Evolutionary conservation across 2,329 filamentous ascomycete species (phyloP).

Genomic region (Amesomyces nigricolor): DNA sequence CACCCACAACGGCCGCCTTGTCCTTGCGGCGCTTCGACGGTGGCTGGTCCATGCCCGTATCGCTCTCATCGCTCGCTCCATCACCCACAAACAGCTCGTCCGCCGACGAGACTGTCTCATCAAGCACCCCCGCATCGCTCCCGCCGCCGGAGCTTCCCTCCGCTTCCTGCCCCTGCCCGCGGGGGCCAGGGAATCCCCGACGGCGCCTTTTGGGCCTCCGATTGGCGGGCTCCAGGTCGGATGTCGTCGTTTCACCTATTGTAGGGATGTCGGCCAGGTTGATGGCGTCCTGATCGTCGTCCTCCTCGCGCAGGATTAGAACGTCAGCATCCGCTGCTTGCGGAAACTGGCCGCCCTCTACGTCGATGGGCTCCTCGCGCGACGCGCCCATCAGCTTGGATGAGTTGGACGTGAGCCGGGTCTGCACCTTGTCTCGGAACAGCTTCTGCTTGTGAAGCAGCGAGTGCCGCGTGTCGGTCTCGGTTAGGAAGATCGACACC

Average conservation of each 20-base stretch:
- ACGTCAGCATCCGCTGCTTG: slow-evolving; percentile 11
- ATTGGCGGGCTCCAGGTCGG: slow-evolving; percentile 27
- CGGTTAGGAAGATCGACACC: slow-evolving; percentile 87
- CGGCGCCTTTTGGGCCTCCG: slow-evolving; percentile 31
- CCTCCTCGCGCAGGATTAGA: slow-evolving; percentile 46
- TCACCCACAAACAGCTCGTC: slow-evolving; percentile 26
- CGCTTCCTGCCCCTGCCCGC: slow-evolving; percentile 32
- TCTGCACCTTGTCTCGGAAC: slow-evolving; percentile 55
- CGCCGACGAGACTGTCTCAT: slow-evolving; percentile 21
- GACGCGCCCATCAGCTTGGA: slow-evolving; percentile 54
- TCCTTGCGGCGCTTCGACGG: slow-evolving; percentile 44
- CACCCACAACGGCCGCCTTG: slow-evolving; percentile 24
- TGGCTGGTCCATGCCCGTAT: slow-evolving; percentile 37
- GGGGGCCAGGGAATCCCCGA: slow-evolving; percentile 29
- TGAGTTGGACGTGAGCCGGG: slow-evolving; percentile 55
- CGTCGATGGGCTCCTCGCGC: slow-evolving; percentile 48
- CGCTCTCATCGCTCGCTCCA: slow-evolving; percentile 29
- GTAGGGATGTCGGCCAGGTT: slow-evolving; percentile 52
- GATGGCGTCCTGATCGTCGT: slow-evolving; percentile 54
- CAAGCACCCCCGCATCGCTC: slow-evolving; percentile 18
- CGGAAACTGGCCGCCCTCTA: slow-evolving; percentile 35
- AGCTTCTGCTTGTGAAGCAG: slow-evolving; percentile 80
- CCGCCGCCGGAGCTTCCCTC: slow-evolving; percentile 29
- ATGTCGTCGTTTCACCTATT: slow-evolving; percentile 30
- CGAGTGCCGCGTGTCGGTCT: slow-evolving; percentile 77